A percentile compares a stretch with the other conserved stretches of the same genome.
phyloP scores from a whole-genome alignment of 2,329 filamentous ascomycete species.

The Hymenoscyphus fructigenus region DNA sequence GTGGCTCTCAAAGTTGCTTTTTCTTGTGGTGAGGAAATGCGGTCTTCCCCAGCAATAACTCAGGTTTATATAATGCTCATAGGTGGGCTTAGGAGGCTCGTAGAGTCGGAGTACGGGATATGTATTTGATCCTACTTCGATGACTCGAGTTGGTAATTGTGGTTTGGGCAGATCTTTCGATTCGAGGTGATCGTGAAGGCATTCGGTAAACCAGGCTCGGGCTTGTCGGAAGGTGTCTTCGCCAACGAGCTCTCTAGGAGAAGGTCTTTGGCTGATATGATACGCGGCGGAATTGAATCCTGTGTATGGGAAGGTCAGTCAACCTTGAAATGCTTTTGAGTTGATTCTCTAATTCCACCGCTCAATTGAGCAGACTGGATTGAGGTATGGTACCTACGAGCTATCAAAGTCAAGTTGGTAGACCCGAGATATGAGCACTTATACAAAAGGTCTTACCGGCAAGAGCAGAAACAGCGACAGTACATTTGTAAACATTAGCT shows the following conservation, averaged over 20 bases:
- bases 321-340: background rate
- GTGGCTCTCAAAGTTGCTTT: conserved; percentile 11
- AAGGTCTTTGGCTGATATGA: conserved; percentile 14
- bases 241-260: background rate
- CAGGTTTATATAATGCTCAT: conserved; percentile 11
- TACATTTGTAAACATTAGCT: conserved; percentile 7
- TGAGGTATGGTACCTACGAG: background rate
- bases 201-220: conserved; percentile 9
- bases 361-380: background rate
- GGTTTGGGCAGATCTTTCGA: background rate
- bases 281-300: conserved; percentile 9
- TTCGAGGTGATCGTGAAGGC: conserved; percentile 5
- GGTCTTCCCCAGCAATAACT: conserved; percentile 10
- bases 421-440: background rate
- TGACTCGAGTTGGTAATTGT: conserved; percentile 13
- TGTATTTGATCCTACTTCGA: conserved; percentile 12
- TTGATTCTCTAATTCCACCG: background rate
- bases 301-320: background rate
- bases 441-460: background rate
- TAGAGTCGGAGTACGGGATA: conserved; percentile 4
- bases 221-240: conserved; percentile 6
- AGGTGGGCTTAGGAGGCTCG: conserved; percentile 5
- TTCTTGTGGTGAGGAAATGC: conserved; percentile 7
- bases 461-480: conserved; percentile 10
- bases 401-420: background rate